Conservation (phyloP, 345 rosid genomes). For the Diplotaxis tenuifolia region DNA sequence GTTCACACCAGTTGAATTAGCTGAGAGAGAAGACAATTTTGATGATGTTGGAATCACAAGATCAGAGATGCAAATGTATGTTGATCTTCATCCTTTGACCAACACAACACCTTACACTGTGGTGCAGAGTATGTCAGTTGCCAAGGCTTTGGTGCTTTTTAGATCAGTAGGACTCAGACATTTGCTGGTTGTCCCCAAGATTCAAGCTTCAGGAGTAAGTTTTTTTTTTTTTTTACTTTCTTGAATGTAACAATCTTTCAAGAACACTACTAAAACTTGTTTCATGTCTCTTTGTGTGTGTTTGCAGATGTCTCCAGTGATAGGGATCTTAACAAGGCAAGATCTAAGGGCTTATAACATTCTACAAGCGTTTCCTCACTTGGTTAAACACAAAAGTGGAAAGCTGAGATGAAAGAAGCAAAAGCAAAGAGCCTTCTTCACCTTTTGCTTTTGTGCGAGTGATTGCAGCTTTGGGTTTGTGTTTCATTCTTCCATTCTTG, state of each 20-base stretch:
- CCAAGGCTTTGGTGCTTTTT: slow-evolving; percentile 86
- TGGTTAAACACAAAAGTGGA: slow-evolving; percentile 49
- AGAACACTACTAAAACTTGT: slow-evolving; percentile 1
- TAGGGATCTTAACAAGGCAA: slow-evolving; percentile 85
- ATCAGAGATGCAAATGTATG: slow-evolving; percentile 79
- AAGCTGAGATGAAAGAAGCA: slow-evolving; percentile 3
- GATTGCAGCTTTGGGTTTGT: background rate
- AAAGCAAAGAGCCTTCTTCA: slow-evolving; percentile 19
- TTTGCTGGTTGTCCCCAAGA: slow-evolving; percentile 70
- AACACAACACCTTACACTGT: slow-evolving; percentile 90
- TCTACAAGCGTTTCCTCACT: slow-evolving; percentile 65
- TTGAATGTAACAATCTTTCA: slow-evolving; percentile 5
- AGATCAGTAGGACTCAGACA: slow-evolving; percentile 79
- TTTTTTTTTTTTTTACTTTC: background rate
- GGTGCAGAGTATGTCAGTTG: slow-evolving; percentile 82
- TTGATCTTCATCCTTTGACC: slow-evolving; percentile 84
- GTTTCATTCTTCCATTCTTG: slow-evolving; percentile 14
- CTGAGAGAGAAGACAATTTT: slow-evolving; percentile 64
- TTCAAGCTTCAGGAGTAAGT: slow-evolving; percentile 75
- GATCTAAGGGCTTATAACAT: slow-evolving; percentile 72
- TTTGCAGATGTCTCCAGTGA: slow-evolving; percentile 62
- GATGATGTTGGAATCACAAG: slow-evolving; percentile 64
- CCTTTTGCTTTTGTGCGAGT: slow-evolving; percentile 2
- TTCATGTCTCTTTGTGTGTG: background rate
- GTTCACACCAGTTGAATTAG: slow-evolving; percentile 72